A percentile compares a stretch with the other conserved stretches of the same genome.
Evolutionary conservation across 352 stramenopile species (phyloP).

Genomic region (Phytopythium helicoides): DNA sequence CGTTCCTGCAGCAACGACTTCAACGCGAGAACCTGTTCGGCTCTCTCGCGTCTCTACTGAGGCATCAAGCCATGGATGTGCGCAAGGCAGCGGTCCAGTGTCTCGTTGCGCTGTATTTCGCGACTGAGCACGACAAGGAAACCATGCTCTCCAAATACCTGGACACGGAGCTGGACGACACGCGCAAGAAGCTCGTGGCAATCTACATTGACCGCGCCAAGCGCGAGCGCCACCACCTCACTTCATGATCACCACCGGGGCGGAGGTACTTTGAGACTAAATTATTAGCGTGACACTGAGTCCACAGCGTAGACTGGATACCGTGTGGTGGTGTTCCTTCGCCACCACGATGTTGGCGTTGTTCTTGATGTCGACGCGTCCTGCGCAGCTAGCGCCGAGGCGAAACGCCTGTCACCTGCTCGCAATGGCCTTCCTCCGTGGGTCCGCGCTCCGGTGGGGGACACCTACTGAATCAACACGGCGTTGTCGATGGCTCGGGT

Average conservation of each 20-base stretch:
- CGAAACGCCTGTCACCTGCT: too few relatives aligned
- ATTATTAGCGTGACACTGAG: neutral
- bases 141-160: slow-evolving; percentile 46
- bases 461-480: too few relatives aligned
- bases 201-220: slow-evolving; percentile 78
- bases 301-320: too few relatives aligned
- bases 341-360: too few relatives aligned
- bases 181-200: slow-evolving; percentile 52
- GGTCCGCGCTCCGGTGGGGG: too few relatives aligned
- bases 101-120: slow-evolving; percentile 65
- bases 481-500: too few relatives aligned
- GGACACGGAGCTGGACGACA: slow-evolving; percentile 41
- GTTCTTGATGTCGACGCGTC: too few relatives aligned
- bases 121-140: slow-evolving; percentile 37
- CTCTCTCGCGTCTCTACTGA: slow-evolving; percentile 30
- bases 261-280: neutral
- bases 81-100: slow-evolving; percentile 68
- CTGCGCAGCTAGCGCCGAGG: too few relatives aligned
- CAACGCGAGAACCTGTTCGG: slow-evolving; percentile 30
- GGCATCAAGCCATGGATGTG: slow-evolving; percentile 56
- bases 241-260: slow-evolving; percentile 8
- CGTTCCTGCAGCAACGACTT: slow-evolving; percentile 31
- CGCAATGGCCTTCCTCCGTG: too few relatives aligned
- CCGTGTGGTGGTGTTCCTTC: too few relatives aligned
- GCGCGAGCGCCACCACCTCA: slow-evolving; percentile 28